phyloP scores from a whole-genome alignment of 441 rosid genomes.

The Dalechampia spathulata region DNA sequence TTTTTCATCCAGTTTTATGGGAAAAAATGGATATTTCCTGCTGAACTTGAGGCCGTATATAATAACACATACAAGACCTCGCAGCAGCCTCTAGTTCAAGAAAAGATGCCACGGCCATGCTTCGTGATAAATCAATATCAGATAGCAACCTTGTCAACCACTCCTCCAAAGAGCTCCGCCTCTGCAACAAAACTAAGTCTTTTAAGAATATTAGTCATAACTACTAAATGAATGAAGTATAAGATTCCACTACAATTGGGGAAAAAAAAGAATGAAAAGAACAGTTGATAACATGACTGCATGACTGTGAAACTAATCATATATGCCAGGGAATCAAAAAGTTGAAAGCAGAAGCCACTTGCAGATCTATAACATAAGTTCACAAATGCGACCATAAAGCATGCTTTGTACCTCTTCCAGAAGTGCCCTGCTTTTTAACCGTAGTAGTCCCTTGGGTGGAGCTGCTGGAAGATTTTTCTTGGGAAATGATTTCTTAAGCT shows the following conservation, averaged over 20 bases:
- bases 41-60: constrained; percentile 17
- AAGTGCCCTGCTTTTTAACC: constrained; percentile 65
- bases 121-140: constrained; percentile 91
- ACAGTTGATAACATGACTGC: too few relatives aligned
- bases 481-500: constrained; percentile 80
- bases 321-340: background rate
- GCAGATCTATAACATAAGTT: background rate
- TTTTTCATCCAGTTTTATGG: too few relatives aligned
- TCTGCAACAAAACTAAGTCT: constrained; percentile 61
- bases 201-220: constrained; percentile 39
- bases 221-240: background rate
- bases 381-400: background rate
- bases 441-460: constrained; percentile 89
- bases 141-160: constrained; percentile 95
- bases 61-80: constrained; percentile 74
- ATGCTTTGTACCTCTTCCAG: constrained; percentile 76
- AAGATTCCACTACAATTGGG: background rate
- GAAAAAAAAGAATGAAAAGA: background rate
- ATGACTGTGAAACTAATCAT: background rate
- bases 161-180: constrained; percentile 92
- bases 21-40: background rate
- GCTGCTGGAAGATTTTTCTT: constrained; percentile 71
- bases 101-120: constrained; percentile 80
- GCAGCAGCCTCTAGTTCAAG: constrained; percentile 98
- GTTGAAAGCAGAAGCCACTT: background rate